Evolutionary conservation across 2,329 filamentous ascomycete species (phyloP).

Genomic region (Phaeosphaeria sp.): DNA sequence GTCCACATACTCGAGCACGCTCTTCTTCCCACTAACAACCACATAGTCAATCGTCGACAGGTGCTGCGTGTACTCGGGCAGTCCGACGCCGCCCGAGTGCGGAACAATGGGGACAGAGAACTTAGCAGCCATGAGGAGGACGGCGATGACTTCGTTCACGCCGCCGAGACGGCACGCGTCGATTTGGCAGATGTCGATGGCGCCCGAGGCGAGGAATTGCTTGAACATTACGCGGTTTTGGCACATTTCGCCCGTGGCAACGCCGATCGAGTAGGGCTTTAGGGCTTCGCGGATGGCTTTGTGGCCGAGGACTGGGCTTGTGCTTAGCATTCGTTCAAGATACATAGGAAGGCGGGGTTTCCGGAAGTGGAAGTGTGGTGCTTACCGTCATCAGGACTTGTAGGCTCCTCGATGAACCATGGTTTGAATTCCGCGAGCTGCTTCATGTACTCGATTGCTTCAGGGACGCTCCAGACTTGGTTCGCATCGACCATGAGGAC

Average conservation of each 20-base stretch:
- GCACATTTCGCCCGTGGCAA: slow-evolving; percentile 94
- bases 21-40: slow-evolving; percentile 79
- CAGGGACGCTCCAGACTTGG: slow-evolving; percentile 89
- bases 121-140: slow-evolving; percentile 83
- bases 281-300: slow-evolving; percentile 83
- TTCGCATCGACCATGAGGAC: slow-evolving; percentile 93
- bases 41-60: slow-evolving; percentile 93
- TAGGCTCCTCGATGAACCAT: slow-evolving; percentile 96
- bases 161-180: slow-evolving; percentile 90
- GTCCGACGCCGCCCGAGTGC: slow-evolving; percentile 85
- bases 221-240: slow-evolving; percentile 96
- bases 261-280: slow-evolving; percentile 75
- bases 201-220: slow-evolving; percentile 79
- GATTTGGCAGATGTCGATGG: slow-evolving; percentile 88
- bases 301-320: slow-evolving; percentile 73
- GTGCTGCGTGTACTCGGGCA: slow-evolving; percentile 95
- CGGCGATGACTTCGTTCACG: slow-evolving; percentile 91
- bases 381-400: slow-evolving; percentile 76
- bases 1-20: slow-evolving; percentile 88
- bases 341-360: background rate
- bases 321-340: background rate
- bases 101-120: slow-evolving; percentile 83
- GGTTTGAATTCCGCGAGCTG: slow-evolving; percentile 82
- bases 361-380: background rate
- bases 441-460: slow-evolving; percentile 87